Conservation (phyloP, 83 land plant genomes). For the Diphasiastrum complanatum region DNA sequence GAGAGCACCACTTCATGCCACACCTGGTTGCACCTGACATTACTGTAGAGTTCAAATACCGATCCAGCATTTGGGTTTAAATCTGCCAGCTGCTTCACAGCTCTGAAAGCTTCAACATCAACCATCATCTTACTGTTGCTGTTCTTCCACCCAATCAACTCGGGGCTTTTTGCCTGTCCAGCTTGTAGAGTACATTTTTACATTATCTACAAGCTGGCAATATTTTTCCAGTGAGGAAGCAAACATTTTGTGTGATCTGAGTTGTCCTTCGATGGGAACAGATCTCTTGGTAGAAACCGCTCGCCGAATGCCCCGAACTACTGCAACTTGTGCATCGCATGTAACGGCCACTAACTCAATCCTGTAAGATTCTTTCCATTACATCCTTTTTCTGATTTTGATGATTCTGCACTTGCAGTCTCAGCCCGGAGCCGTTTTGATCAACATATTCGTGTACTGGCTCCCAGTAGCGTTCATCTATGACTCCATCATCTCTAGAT, state of each 20-base stretch:
- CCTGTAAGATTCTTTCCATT: slow-evolving; percentile 48
- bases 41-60: not conserved
- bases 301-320: slow-evolving; percentile 82
- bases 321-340: slow-evolving; percentile 79
- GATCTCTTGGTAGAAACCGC: slow-evolving; percentile 66
- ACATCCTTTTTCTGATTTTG: slow-evolving; percentile 1
- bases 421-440: slow-evolving; percentile 1
- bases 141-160: not conserved
- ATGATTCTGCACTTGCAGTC: not conserved
- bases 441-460: slow-evolving; percentile 35
- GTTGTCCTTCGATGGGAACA: slow-evolving; percentile 73
- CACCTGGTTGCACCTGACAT: not conserved
- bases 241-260: slow-evolving; percentile 78
- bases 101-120: not conserved
- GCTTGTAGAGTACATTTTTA: slow-evolving; percentile 63
- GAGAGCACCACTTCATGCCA: not conserved
- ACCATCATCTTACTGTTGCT: not conserved
- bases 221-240: slow-evolving; percentile 52
- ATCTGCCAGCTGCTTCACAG: not conserved
- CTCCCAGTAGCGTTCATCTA: slow-evolving; percentile 70
- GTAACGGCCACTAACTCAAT: slow-evolving; percentile 82
- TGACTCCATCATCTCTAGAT: slow-evolving; percentile 44
- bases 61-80: not conserved
- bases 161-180: no score
- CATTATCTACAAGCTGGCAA: slow-evolving; percentile 55